Percentiles rank a stretch among this genome's conserved stretches.
phyloP scores from a whole-genome alignment of 2,329 filamentous ascomycete genomes.

The Fusarium sp. region DNA sequence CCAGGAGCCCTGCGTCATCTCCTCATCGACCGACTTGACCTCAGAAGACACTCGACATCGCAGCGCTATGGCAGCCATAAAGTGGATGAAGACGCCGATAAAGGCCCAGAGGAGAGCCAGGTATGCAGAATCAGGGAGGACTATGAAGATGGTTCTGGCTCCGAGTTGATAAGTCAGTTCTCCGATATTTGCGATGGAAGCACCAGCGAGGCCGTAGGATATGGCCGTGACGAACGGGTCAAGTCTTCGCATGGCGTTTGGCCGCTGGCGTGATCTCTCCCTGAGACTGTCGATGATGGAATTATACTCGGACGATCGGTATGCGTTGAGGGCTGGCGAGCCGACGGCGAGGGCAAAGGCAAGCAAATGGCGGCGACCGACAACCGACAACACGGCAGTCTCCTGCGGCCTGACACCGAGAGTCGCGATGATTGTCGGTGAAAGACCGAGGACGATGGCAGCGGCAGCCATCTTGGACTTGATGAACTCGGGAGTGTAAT shows the following conservation, averaged over 20 bases:
- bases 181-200: slow-evolving; percentile 21
- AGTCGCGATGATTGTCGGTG: slow-evolving; percentile 15
- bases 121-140: neutral
- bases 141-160: slow-evolving; percentile 2
- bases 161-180: slow-evolving; percentile 16
- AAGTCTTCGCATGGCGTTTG: slow-evolving; percentile 1
- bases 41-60: slow-evolving; percentile 1
- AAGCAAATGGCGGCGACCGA: slow-evolving; percentile 16
- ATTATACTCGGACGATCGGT: slow-evolving; percentile 14
- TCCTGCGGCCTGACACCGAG: slow-evolving; percentile 16
- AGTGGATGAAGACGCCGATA: slow-evolving; percentile 15
- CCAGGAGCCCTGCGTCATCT: slow-evolving; percentile 6
- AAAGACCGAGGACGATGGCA: slow-evolving; percentile 17
- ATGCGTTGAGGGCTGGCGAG: slow-evolving; percentile 20
- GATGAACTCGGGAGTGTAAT: slow-evolving; percentile 10
- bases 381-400: slow-evolving; percentile 12
- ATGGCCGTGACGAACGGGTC: slow-evolving; percentile 10
- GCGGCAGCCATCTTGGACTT: slow-evolving; percentile 26
- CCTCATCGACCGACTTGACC: slow-evolving; percentile 3
- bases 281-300: slow-evolving; percentile 15
- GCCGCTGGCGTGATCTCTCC: slow-evolving; percentile 2
- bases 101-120: slow-evolving; percentile 21
- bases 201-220: slow-evolving; percentile 12
- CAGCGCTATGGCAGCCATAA: slow-evolving; percentile 9
- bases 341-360: slow-evolving; percentile 19